Evolutionary conservation across 495 filamentous ascomycete genomes (phyloP).

Genomic region (Apodospora peruviana): DNA sequence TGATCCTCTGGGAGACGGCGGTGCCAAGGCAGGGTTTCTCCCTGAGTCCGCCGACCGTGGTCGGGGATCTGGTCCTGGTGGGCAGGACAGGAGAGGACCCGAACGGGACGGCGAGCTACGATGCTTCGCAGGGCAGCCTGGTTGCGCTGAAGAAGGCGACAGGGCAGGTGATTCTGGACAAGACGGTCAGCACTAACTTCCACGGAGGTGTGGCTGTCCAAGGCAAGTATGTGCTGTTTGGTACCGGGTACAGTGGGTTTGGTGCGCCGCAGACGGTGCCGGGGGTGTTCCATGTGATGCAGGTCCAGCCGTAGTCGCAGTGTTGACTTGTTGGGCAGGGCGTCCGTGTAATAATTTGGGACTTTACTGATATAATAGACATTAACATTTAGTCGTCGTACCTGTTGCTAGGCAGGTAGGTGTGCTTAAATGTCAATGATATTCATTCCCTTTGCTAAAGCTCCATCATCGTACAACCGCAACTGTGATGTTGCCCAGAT

Average conservation of each 20-base stretch:
- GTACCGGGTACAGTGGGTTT: slow-evolving; percentile 5
- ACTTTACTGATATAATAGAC: too few relatives aligned
- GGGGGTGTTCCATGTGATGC: slow-evolving; percentile 2
- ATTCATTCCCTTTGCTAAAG: too few relatives aligned
- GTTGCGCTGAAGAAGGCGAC: slow-evolving; percentile 7
- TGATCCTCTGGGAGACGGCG: slow-evolving; percentile 5
- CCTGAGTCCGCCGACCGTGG: neutral
- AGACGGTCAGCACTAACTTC: neutral
- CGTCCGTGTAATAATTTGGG: too few relatives aligned
- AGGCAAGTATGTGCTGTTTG: slow-evolving; percentile 11
- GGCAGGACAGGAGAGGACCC: slow-evolving; percentile 4
- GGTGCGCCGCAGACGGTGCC: neutral
- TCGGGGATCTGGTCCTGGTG: slow-evolving; percentile 4
- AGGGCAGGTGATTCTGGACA: slow-evolving; percentile 4
- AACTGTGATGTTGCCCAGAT: too few relatives aligned
- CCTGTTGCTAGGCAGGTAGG: too few relatives aligned
- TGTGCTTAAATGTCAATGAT: too few relatives aligned
- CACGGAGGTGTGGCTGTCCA: slow-evolving; percentile 7
- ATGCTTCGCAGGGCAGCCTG: slow-evolving; percentile 1
- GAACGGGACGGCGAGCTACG: neutral
- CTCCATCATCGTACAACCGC: too few relatives aligned
- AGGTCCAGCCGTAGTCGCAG: neutral
- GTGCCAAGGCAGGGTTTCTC: neutral
- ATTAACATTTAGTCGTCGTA: too few relatives aligned
- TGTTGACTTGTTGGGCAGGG: too few relatives aligned